A percentile compares a stretch with the other conserved stretches of the same genome.
These are phyloP conservation scores for Dryas octopetala DNA, from an alignment of 306 rosid genomes.

Conservation along the genomic window DNA sequence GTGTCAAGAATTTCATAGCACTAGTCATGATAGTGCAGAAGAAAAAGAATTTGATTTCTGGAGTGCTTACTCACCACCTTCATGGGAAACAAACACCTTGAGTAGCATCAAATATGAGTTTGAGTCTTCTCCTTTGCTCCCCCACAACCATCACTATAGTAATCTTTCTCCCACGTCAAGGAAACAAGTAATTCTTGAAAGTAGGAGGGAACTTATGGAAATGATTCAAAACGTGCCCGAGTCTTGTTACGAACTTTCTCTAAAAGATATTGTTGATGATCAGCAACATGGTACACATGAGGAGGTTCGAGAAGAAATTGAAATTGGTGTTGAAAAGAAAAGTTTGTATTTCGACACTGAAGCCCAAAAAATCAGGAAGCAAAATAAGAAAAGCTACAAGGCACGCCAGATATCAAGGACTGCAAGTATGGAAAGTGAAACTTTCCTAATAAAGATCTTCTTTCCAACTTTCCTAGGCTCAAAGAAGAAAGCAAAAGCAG, in stretches of 20 bases:
- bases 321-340: slow-evolving; percentile 13
- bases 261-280: slow-evolving; percentile 55
- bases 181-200: slow-evolving; percentile 39
- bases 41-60: slow-evolving; percentile 57
- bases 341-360: slow-evolving; percentile 3
- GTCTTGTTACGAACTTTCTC: slow-evolving; percentile 63
- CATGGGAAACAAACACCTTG: slow-evolving; percentile 18
- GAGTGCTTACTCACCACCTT: slow-evolving; percentile 25
- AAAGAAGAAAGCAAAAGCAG: slow-evolving; percentile 45
- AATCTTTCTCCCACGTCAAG: slow-evolving; percentile 34
- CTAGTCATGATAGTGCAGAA: slow-evolving; percentile 28
- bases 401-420: slow-evolving; percentile 41
- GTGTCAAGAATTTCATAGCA: slow-evolving; percentile 18
- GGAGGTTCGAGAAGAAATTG: slow-evolving; percentile 26
- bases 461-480: slow-evolving; percentile 53
- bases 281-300: slow-evolving; percentile 29
- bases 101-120: slow-evolving; percentile 15
- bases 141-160: slow-evolving; percentile 26
- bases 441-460: slow-evolving; percentile 58
- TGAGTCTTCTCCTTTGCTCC: slow-evolving; percentile 37
- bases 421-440: slow-evolving; percentile 62
- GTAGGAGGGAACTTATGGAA: slow-evolving; percentile 58
- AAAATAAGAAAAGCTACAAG: slow-evolving; percentile 27
- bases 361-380: slow-evolving; percentile 26
- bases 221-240: slow-evolving; percentile 53